Conservation (phyloP, 2,329 filamentous ascomycete genomes). For the Aspergillus awamori region DNA sequence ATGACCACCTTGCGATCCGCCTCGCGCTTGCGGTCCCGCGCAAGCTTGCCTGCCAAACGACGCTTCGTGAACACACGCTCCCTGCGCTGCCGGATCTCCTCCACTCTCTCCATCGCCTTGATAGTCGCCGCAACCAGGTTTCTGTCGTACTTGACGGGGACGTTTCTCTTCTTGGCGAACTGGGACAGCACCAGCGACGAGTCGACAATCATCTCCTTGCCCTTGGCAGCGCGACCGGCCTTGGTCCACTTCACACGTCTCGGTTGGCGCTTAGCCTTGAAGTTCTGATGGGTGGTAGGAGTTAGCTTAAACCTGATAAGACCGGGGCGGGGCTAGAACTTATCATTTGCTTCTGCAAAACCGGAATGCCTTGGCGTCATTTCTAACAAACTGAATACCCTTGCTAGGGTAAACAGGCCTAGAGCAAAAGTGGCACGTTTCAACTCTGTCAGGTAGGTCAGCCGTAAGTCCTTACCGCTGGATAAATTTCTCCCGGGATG, state of each 20-base stretch:
- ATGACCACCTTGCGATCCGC: constrained; percentile 84
- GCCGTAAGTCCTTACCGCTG: neutral
- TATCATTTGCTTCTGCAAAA: constrained; percentile 67
- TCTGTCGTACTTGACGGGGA: constrained; percentile 93
- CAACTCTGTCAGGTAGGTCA: constrained; percentile 39
- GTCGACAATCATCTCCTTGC: constrained; percentile 91
- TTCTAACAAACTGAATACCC: constrained; percentile 67
- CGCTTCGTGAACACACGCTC: constrained; percentile 94
- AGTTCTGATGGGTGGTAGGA: constrained; percentile 63
- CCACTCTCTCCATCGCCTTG: constrained; percentile 86
- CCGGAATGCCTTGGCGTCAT: constrained; percentile 51
- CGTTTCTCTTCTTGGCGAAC: constrained; percentile 90
- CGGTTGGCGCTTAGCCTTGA: constrained; percentile 98
- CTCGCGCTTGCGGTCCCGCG: constrained; percentile 74
- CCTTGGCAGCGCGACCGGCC: constrained; percentile 80
- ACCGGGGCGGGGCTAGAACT: constrained; percentile 25
- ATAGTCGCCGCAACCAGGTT: constrained; percentile 85
- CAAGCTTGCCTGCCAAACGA: constrained; percentile 80
- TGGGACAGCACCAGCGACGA: constrained; percentile 71
- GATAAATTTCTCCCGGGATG: neutral
- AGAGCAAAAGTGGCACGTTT: constrained; percentile 73
- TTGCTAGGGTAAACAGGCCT: constrained; percentile 65
- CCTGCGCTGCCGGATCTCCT: constrained; percentile 78
- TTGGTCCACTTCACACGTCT: constrained; percentile 98
- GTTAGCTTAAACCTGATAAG: constrained; percentile 6